A percentile compares a stretch with the other conserved stretches of the same genome.
phyloP scores from a whole-genome alignment of 1,139 yeast genomes.

The Sugiyamaella paludigena region DNA sequence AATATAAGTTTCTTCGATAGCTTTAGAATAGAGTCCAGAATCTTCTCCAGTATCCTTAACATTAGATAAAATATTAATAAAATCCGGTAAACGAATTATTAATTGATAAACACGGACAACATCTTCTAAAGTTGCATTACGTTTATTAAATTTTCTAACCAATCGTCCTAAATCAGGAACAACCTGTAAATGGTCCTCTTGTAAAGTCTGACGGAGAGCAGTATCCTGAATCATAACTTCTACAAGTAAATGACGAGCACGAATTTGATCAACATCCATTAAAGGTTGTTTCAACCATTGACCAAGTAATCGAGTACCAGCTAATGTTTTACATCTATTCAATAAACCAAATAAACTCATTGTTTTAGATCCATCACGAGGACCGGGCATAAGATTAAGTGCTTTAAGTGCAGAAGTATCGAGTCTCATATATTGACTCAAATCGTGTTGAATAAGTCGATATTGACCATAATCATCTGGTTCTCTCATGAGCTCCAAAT shows the following conservation, averaged over 20 bases:
- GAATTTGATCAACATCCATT: conserved; percentile 57
- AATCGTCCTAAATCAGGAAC: conserved; percentile 83
- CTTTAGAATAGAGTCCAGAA: conserved; percentile 31
- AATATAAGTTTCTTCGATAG: conserved; percentile 56
- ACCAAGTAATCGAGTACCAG: conserved; percentile 80
- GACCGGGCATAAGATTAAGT: conserved; percentile 73
- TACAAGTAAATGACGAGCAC: conserved; percentile 70
- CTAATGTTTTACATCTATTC: conserved; percentile 81
- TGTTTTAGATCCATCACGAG: conserved; percentile 48
- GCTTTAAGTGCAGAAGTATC: conserved; percentile 91
- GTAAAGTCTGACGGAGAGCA: conserved; percentile 60
- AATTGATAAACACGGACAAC: conserved; percentile 88
- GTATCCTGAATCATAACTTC: conserved; percentile 64
- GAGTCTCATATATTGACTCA: conserved; percentile 77
- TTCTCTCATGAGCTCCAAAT: conserved; percentile 59
- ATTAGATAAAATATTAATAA: conserved; percentile 52
- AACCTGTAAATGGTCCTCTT: conserved; percentile 62
- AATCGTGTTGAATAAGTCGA: conserved; percentile 62
- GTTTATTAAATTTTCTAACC: conserved; percentile 59
- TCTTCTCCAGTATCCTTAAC: conserved; percentile 24
- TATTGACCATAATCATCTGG: conserved; percentile 50
- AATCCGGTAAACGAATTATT: conserved; percentile 65
- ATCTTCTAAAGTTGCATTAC: conserved; percentile 66
- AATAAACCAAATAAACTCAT: conserved; percentile 77
- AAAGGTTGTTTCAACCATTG: conserved; percentile 97